phyloP scores from a whole-genome alignment of 768 basidiomycete species.

The Amanita pseudoporphyria region DNA sequence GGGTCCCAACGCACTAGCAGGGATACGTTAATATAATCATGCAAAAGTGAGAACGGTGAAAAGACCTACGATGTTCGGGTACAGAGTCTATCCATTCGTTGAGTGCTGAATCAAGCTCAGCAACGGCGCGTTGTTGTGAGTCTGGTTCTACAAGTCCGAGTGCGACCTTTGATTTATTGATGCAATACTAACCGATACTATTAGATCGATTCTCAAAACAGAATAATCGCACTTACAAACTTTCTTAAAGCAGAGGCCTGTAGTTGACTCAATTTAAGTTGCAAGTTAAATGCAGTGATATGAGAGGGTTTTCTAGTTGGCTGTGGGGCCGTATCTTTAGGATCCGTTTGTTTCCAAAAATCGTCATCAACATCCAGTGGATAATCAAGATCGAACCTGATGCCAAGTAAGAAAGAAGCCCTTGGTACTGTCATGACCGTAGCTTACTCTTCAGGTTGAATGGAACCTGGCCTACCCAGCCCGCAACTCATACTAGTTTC shows the following conservation, averaged over 20 bases:
- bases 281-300: constrained; percentile 44
- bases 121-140: constrained; percentile 62
- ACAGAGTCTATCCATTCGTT: constrained; percentile 65
- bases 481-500: constrained; percentile 42
- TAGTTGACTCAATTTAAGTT: constrained; percentile 53
- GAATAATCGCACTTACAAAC: constrained; percentile 31
- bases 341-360: constrained; percentile 62
- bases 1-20: constrained; percentile 44
- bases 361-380: constrained; percentile 61
- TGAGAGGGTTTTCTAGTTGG: constrained; percentile 51
- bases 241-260: constrained; percentile 56
- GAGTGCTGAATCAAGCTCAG: constrained; percentile 60
- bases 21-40: background rate
- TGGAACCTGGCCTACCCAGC: constrained; percentile 64
- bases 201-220: background rate
- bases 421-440: constrained; percentile 2
- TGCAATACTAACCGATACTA: constrained; percentile 53
- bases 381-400: constrained; percentile 67
- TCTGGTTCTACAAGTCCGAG: constrained; percentile 50
- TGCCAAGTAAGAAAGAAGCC: background rate
- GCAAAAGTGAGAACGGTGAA: background rate
- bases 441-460: constrained; percentile 71
- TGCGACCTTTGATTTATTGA: constrained; percentile 59
- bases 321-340: constrained; percentile 54
- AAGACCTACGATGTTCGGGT: constrained; percentile 44